These are phyloP conservation scores for Raffaelea albimanens DNA, from an alignment of 2,329 filamentous ascomycete species.

Conservation along the genomic window DNA sequence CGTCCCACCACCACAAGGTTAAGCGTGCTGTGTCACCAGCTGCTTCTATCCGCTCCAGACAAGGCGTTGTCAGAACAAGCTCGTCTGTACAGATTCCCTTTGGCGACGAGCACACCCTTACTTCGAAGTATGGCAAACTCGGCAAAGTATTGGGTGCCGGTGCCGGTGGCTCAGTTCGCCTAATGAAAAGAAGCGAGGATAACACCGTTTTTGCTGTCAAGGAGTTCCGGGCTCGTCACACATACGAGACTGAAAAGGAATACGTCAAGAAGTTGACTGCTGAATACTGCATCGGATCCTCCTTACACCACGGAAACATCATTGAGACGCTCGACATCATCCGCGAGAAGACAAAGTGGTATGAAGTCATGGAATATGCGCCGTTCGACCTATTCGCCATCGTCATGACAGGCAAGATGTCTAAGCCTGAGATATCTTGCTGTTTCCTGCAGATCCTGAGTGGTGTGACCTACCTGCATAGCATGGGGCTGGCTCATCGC, in stretches of 20 bases:
- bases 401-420: slow-evolving; percentile 98
- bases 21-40: slow-evolving; percentile 59
- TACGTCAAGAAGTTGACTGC: slow-evolving; percentile 98
- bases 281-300: slow-evolving; percentile 96
- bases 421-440: slow-evolving; percentile 80
- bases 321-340: slow-evolving; percentile 97
- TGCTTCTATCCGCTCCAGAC: slow-evolving; percentile 35
- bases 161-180: slow-evolving; percentile 83
- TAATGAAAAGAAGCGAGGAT: slow-evolving; percentile 91
- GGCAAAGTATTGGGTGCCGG: slow-evolving; percentile 89
- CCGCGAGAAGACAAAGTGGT: slow-evolving; percentile 90
- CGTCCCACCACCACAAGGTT: slow-evolving; percentile 55
- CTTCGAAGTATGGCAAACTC: slow-evolving; percentile 91
- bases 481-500: slow-evolving; percentile 87
- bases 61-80: slow-evolving; percentile 22
- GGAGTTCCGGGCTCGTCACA: slow-evolving; percentile 85
- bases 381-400: slow-evolving; percentile 94
- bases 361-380: slow-evolving; percentile 98
- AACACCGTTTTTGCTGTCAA: slow-evolving; percentile 94
- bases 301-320: slow-evolving; percentile 93
- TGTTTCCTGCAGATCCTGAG: slow-evolving; percentile 90
- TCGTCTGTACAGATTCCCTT: slow-evolving; percentile 67
- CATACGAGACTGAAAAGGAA: slow-evolving; percentile 88
- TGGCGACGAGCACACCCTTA: slow-evolving; percentile 82
- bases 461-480: slow-evolving; percentile 88